These are phyloP conservation scores for Aspergillus transmontanensis DNA, from an alignment of 2,329 filamentous ascomycete genomes.

Conservation along the genomic window DNA sequence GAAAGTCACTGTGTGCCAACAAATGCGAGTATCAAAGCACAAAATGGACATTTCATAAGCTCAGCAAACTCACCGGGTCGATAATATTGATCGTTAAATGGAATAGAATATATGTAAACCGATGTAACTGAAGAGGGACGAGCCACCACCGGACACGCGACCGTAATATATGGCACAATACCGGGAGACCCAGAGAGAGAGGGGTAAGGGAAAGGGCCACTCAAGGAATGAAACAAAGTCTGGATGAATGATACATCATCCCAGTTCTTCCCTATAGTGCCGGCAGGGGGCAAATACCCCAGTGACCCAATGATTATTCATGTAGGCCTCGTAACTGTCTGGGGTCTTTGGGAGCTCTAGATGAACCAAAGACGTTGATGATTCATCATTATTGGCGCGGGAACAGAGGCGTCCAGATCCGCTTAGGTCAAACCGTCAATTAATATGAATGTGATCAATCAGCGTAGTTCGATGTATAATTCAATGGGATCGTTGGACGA, in stretches of 20 bases:
- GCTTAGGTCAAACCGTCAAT: neutral
- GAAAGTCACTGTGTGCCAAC: neutral
- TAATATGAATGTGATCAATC: neutral
- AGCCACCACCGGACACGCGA: neutral
- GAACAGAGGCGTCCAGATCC: neutral
- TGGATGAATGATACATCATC: constrained; percentile 15
- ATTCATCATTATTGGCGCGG: neutral
- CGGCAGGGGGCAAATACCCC: constrained; percentile 4
- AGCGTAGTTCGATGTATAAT: neutral
- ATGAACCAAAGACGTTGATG: neutral
- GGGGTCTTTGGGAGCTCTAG: neutral
- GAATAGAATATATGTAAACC: neutral
- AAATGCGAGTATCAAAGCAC: neutral
- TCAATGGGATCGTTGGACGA: constrained; percentile 1
- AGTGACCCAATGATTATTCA: constrained; percentile 14
- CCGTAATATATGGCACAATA: neutral
- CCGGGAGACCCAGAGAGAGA: constrained; percentile 10
- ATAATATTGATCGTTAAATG: neutral
- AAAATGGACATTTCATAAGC: neutral
- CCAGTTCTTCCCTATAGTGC: neutral
- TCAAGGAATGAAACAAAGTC: constrained; percentile 7
- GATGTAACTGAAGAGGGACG: neutral
- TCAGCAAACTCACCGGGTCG: neutral
- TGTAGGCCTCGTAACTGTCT: neutral
- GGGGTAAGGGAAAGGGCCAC: constrained; percentile 15